Evolutionary conservation across 176 grass and related monocot genomes (phyloP), one percentile per base, ranked within the genome.

Genomic region (Carex littledalei): DNA sequence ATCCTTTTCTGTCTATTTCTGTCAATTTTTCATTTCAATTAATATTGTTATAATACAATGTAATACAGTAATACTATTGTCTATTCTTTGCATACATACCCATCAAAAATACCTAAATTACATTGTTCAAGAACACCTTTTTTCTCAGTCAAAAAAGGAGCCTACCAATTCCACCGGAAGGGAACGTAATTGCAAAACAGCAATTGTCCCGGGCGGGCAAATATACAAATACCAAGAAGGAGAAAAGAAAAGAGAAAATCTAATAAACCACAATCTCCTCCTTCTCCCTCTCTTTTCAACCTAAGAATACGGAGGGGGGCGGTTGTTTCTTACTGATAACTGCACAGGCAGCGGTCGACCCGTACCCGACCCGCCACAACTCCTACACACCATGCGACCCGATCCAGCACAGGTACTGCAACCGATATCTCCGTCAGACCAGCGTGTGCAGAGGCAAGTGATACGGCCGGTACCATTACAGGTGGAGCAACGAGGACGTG

Each of bases 381-480:
- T 98, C 57, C 95, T 70, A 87, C 95, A 98, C 0, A 83, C 82
- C 88, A 79, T 93, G 66, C 88, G 84, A 2, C 95, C 93, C 0
- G 92, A 98, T 0, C 95, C 95, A 0, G 91, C 88, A 90, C 95
- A 98, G 21, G 88, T 84, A 15, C 95, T 85, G 88, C 92, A 98
- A 1, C 95, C 95, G 56, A 78, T 62, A 88, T 98, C 95, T 37
- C 91, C 93, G 80, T 98, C 95, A 9, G 95, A 98, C 93, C 92
- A 98, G 15, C 95, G 93, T 61, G 86, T 72, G 91, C 95, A 98
- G 6, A 95, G 56, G 88, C 95, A 98, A 3, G 89, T 35, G 34
- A 93, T 91, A 60, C 86, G 82, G 6, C 95, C 93, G 16, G 88
- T 90, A n/a, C 95, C 95, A 80, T 89, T 82, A 88, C 95, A 98